Conservation (phyloP, 192 early-diverging fungal genomes). For the Coemansia umbellata region DNA sequence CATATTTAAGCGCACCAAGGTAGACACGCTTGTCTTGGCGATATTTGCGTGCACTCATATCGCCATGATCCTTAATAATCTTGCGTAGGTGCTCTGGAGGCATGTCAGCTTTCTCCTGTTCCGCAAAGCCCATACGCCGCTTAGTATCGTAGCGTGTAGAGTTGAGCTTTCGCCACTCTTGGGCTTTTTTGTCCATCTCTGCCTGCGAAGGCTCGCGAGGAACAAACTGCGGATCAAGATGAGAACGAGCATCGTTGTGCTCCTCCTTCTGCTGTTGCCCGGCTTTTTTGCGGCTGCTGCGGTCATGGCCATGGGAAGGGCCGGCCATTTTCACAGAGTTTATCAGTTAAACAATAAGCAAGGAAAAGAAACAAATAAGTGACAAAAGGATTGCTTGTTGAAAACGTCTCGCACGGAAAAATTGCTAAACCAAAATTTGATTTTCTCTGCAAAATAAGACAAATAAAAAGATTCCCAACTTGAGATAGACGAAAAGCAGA, state of each 20-base stretch:
- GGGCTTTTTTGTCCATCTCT: constrained; percentile 60
- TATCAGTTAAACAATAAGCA: too few species aligned
- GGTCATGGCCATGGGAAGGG: neutral
- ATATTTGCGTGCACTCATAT: constrained; percentile 98
- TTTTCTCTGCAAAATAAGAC: too few species aligned
- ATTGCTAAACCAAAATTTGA: too few species aligned
- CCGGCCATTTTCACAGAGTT: constrained; percentile 4
- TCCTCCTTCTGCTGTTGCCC: neutral
- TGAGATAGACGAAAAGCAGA: too few species aligned
- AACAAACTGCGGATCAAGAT: constrained; percentile 33
- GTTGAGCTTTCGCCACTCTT: constrained; percentile 91
- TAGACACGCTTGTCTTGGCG: constrained; percentile 97
- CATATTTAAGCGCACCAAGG: constrained; percentile 96
- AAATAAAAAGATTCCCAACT: too few species aligned
- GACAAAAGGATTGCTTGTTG: too few species aligned
- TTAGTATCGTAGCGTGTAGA: constrained; percentile 89
- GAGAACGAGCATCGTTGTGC: neutral
- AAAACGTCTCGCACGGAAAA: too few species aligned
- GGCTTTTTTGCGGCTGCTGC: constrained; percentile 2
- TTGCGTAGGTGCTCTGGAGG: constrained; percentile 97
- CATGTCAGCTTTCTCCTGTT: constrained; percentile 95
- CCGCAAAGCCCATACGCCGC: constrained; percentile 90
- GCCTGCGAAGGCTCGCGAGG: constrained; percentile 15
- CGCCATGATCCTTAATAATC: constrained; percentile 98
- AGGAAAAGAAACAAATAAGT: too few species aligned